Base-by-base conservation (phyloP, 129 eudicot species). In the Lactuca saligna region DNA sequence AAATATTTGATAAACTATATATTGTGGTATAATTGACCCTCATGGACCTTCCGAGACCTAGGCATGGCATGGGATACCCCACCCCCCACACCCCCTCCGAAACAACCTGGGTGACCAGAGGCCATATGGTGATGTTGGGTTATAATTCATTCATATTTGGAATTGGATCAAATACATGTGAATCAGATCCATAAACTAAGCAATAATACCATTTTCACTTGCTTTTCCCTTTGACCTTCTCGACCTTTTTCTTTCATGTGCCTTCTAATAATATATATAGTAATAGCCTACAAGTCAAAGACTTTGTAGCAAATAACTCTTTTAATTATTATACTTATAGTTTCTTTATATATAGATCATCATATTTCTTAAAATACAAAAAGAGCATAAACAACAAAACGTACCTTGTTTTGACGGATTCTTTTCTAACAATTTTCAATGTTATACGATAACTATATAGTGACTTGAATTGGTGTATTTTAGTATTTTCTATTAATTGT, bases 141-240 rank as follows among this genome's bases (percentile, higher is more conserved):
- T 35, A 74, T 37, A 57, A 25, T 25, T 60, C 3, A 66, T 66
- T 67, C 61, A 66, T 33, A 57, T 16, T 57, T 33, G 73, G 46
- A 71, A 42, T 71, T 57, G 50, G 50, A 74, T 74, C 59, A 74
- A 65, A 56, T 56, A 68, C 79, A 75, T 75, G 79, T 75, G 79
- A 58, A 59, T 66, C 48, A 75, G 79, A 75, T 75, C 79, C 79
- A 66, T 75, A 75, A 75, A 75, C 73, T 46, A 34, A 57, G 79
- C 72, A 63, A 63, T 50, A 65, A 67, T 20, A 66, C 33, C 66
- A 66, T 44, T 42, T 74, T 74, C 63, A 74, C 65, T 74, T 65
- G 61, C 68, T 25, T 62, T 16, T 57, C 58, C 51, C 66, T 41
- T 65, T 74, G 78, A 65, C 78, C 66, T 56, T 56, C 72, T 64